Base-by-base conservation (phyloP, 2,329 filamentous ascomycete species). In the Didymella pomorum region DNA sequence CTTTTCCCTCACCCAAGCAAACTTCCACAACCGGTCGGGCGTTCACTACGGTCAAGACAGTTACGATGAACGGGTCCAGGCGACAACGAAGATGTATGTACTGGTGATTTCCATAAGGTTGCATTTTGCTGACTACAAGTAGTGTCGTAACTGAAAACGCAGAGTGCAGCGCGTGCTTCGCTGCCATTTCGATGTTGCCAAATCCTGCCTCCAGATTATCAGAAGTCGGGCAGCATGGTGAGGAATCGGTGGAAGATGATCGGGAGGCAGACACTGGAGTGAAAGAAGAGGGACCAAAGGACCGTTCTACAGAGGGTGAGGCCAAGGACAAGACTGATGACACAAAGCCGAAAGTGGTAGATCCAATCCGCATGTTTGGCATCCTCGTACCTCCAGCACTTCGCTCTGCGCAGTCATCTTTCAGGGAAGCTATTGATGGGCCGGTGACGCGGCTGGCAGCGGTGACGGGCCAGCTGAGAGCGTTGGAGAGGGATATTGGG, bases 51-150 rank as follows among this genome's bases (percentile, higher is more conserved):
- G 89, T 3, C 83, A 81, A 62, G 88, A 91, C 67, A 84, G 86
- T 70, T 94, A 91, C 71, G 89, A 93, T 74, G 84, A 87, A 63
- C 84, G 90, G 45, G 91, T 92, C 87, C 86, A 87, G 71, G 88
- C 89, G 3, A 76, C 75, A 21, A 78, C 84, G 51, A 74, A 76
- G 52, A 65, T 88, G 71, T 74, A 55, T 83, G 69, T 10, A 42
- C 4, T 31, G 29, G 11, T 31, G 9, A 31, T 1, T 14, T 4
- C 5, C 11, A 14, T 14, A 14, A 5, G 11, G 2, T 31, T 31
- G 5, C 12, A 5, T 1, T 14, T 14, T 20, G 28, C 45, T 55
- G 10, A 55, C 16, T 1, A 12, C 1, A n/a, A 1, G 2, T 8
- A 55, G 52, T 23, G 4, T n/a, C 3, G 44, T 55, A 16, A 37